Evolutionary conservation across 805 yeast species (phyloP).

Genomic region (Wickerhamomyces rabaulensis): DNA sequence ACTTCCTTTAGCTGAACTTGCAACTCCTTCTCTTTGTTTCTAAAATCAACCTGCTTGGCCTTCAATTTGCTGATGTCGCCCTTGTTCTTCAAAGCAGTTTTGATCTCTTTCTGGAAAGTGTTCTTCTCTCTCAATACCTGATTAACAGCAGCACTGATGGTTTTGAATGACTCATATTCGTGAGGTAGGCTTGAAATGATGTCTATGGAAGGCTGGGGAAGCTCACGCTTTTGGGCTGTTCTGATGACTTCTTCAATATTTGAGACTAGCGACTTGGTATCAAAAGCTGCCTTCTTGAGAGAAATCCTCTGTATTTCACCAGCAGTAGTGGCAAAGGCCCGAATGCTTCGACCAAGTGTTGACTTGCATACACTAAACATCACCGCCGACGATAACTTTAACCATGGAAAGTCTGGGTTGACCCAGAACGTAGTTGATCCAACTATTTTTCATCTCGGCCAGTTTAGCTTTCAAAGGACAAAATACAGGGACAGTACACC

Average conservation of each 20-base stretch:
- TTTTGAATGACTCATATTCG: slow-evolving; percentile 20
- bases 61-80: slow-evolving; percentile 11
- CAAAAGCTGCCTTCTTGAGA: slow-evolving; percentile 28
- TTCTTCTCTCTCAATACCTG: slow-evolving; percentile 25
- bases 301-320: slow-evolving; percentile 7
- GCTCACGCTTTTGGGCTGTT: slow-evolving; percentile 28
- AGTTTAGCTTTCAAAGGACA: too few species aligned
- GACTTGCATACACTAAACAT: neutral
- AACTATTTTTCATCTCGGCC: neutral
- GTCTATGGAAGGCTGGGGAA: slow-evolving; percentile 16
- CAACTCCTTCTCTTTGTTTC: slow-evolving; percentile 19
- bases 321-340: neutral
- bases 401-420: too few species aligned
- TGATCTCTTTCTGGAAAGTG: slow-evolving; percentile 22
- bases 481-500: too few species aligned
- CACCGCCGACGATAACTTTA: too few species aligned
- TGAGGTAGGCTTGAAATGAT: slow-evolving; percentile 25
- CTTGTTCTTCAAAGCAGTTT: slow-evolving; percentile 18
- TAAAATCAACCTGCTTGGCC: slow-evolving; percentile 8
- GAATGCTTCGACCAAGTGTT: neutral
- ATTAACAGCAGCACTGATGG: slow-evolving; percentile 19
- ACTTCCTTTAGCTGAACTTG: slow-evolving; percentile 18
- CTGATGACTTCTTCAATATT: slow-evolving; percentile 24
- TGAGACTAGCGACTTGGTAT: slow-evolving; percentile 27
- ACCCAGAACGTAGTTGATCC: neutral